Conservation (phyloP, 768 basidiomycete genomes). For the Pisolithus marmoratus region DNA sequence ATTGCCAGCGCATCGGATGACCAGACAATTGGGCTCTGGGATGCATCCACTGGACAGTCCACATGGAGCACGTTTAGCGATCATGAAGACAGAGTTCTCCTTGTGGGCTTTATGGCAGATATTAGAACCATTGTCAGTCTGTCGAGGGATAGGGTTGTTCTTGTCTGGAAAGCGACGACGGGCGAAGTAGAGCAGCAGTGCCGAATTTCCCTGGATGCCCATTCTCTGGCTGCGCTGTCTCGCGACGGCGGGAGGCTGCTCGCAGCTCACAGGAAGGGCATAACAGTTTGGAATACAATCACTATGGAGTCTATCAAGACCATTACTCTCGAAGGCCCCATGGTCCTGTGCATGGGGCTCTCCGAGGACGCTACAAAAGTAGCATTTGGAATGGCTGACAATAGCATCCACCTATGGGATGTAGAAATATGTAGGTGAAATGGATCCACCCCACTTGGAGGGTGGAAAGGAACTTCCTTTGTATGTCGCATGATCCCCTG, state of each 20-base stretch:
- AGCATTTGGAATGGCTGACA: slow-evolving; percentile 10
- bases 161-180: too few species aligned
- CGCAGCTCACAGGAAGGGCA: neutral
- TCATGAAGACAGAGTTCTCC: neutral
- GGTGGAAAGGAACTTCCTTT: neutral
- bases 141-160: slow-evolving; percentile 1
- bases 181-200: too few species aligned
- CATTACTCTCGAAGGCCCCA: neutral
- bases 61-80: neutral
- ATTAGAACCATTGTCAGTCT: slow-evolving; percentile 7
- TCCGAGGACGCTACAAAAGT: slow-evolving; percentile 4
- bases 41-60: slow-evolving; percentile 1
- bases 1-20: slow-evolving; percentile 2
- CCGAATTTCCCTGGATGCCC: too few species aligned
- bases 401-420: slow-evolving; percentile 10
- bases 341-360: slow-evolving; percentile 3
- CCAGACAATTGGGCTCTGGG: slow-evolving; percentile 7
- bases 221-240: too few species aligned
- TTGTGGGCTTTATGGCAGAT: neutral
- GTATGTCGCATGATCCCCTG: slow-evolving; percentile 10
- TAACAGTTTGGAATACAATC: neutral
- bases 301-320: neutral
- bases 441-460: neutral
- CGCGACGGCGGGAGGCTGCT: neutral
- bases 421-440: neutral